These are phyloP conservation scores for Calonectria pteridis DNA, from an alignment of 2,329 filamentous ascomycete genomes.

Conservation along the genomic window DNA sequence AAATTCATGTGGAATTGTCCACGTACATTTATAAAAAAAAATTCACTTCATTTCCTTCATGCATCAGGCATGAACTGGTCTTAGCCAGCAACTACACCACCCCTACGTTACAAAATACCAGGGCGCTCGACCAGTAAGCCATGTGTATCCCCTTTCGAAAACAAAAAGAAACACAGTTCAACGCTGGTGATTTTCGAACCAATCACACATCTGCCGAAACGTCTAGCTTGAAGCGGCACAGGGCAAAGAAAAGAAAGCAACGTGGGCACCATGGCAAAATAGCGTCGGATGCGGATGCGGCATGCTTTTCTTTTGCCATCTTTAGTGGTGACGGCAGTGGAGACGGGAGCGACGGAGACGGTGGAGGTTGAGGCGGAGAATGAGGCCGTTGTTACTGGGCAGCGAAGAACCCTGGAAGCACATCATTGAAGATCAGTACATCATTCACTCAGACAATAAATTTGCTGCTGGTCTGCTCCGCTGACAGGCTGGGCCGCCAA, in stretches of 20 bases:
- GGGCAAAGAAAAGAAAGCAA: slow-evolving; percentile 5
- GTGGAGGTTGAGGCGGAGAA: not conserved
- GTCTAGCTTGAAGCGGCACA: slow-evolving; percentile 11
- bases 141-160: not conserved
- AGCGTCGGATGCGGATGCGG: not conserved
- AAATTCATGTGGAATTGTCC: too few species aligned
- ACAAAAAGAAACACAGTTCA: slow-evolving; percentile 5
- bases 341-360: not conserved
- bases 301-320: slow-evolving; percentile 9
- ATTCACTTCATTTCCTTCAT: too few species aligned
- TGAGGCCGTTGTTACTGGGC: not conserved
- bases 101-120: too few species aligned
- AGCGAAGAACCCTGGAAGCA: not conserved
- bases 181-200: not conserved
- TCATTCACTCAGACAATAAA: not conserved
- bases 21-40: too few species aligned
- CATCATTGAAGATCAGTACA: not conserved
- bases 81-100: too few species aligned
- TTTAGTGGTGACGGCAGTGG: not conserved
- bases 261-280: not conserved
- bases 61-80: too few species aligned
- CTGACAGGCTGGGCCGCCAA: not conserved
- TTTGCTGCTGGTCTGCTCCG: not conserved
- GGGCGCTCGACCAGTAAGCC: not conserved
- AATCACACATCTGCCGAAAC: not conserved